Conservation (phyloP, 768 basidiomycete species). For the Kwoniella europaea region DNA sequence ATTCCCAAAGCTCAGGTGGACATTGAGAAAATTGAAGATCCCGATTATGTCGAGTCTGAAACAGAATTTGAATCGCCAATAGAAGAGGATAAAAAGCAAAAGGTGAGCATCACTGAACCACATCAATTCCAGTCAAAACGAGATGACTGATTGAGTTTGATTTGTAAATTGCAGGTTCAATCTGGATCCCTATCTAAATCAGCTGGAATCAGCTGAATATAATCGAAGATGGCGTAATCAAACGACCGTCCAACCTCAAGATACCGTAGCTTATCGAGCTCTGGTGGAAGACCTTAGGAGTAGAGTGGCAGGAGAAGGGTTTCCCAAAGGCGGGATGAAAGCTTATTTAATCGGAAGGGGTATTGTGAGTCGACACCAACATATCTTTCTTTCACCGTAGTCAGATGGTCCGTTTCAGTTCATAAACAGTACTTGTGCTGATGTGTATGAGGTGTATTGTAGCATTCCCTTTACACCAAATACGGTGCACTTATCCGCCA, state of each 20-base stretch:
- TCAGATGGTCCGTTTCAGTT: too few relatives aligned
- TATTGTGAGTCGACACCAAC: neutral
- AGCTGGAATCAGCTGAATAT: neutral
- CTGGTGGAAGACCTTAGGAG: neutral
- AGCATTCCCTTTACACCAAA: neutral
- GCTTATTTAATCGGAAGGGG: constrained; percentile 3
- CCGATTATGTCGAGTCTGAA: too few relatives aligned
- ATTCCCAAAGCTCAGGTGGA: too few relatives aligned
- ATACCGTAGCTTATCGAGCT: neutral
- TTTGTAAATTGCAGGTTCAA: neutral
- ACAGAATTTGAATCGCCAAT: too few relatives aligned
- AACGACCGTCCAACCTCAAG: constrained; percentile 5
- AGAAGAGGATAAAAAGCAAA: too few relatives aligned
- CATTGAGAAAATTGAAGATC: too few relatives aligned
- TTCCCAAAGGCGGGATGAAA: constrained; percentile 10
- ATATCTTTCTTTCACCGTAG: neutral
- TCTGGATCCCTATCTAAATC: neutral
- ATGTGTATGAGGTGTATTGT: neutral
- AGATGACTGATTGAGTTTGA: too few relatives aligned
- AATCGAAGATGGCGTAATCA: constrained; percentile 7
- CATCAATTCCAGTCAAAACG: neutral
- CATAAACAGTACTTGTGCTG: too few relatives aligned
- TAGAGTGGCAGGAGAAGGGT: constrained; percentile 2
- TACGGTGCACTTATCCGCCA: neutral
- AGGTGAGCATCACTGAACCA: too few relatives aligned